Percentiles rank a stretch among this genome's conserved stretches.
phyloP scores from a whole-genome alignment of 352 stramenopile species.

The Pythium volutum region DNA sequence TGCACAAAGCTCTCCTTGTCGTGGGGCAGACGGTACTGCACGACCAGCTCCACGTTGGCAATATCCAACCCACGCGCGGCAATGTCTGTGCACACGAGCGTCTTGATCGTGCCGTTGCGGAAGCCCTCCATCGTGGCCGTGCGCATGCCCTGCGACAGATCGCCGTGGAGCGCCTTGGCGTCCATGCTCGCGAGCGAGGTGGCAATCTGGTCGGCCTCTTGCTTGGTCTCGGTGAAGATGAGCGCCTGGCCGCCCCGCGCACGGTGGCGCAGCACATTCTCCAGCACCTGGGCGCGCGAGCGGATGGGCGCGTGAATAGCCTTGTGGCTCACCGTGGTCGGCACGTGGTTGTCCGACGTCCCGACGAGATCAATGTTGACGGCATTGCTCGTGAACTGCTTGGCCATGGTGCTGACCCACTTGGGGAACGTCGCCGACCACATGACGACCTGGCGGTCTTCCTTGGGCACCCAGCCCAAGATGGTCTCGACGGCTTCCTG shows the following conservation, averaged over 20 bases:
- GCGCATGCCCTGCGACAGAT: slow-evolving; percentile 79
- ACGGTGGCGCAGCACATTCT: slow-evolving; percentile 67
- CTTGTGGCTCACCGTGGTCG: slow-evolving; percentile 89
- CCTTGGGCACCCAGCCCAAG: slow-evolving; percentile 72
- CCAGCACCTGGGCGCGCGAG: slow-evolving; percentile 56
- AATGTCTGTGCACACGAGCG: slow-evolving; percentile 90
- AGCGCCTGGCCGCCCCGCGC: slow-evolving; percentile 82
- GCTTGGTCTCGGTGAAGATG: slow-evolving; percentile 98
- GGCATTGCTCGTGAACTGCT: slow-evolving; percentile 91
- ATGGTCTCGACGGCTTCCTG: slow-evolving; percentile 97
- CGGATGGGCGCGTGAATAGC: slow-evolving; percentile 89
- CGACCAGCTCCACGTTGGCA: slow-evolving; percentile 87
- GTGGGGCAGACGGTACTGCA: slow-evolving; percentile 92
- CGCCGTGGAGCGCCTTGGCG: slow-evolving; percentile 66
- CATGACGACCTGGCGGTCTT: slow-evolving; percentile 89
- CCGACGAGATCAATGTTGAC: slow-evolving; percentile 95
- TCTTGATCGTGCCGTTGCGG: slow-evolving; percentile 91
- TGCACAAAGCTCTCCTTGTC: slow-evolving; percentile 96
- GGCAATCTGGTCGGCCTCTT: slow-evolving; percentile 93
- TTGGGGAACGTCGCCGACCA: slow-evolving; percentile 96
- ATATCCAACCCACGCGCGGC: slow-evolving; percentile 89
- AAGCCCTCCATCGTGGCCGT: slow-evolving; percentile 97
- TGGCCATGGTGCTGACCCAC: slow-evolving; percentile 94
- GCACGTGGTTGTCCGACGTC: slow-evolving; percentile 77
- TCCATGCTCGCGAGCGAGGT: slow-evolving; percentile 70